phyloP scores from a whole-genome alignment of 169 alveolate species.

The Babesia bovis region DNA sequence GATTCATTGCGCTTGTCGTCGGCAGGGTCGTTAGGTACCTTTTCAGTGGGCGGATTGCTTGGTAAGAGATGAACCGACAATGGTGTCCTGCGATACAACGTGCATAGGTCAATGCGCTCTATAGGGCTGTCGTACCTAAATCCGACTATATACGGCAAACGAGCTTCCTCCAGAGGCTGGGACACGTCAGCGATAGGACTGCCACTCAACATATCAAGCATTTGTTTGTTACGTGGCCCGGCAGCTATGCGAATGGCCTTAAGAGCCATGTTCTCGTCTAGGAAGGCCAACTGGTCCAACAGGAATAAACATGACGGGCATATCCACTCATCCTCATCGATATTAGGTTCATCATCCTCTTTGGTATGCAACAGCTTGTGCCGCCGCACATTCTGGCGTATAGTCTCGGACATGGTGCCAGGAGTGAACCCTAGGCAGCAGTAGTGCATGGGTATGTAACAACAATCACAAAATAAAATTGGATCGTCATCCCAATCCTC shows the following conservation, averaged over 20 bases:
- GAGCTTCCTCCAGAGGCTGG: slow-evolving; percentile 15
- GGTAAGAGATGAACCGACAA: not conserved
- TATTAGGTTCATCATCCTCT: slow-evolving; percentile 50
- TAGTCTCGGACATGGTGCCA: slow-evolving; percentile 58
- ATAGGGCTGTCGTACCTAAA: slow-evolving; percentile 57
- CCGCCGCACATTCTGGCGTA: slow-evolving; percentile 45
- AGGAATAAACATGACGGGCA: slow-evolving; percentile 75
- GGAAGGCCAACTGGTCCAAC: slow-evolving; percentile 69
- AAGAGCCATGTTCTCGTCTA: slow-evolving; percentile 69
- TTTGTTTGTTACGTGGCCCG: slow-evolving; percentile 73
- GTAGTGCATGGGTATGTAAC: slow-evolving; percentile 80
- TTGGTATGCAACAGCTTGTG: slow-evolving; percentile 35
- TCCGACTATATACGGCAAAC: slow-evolving; percentile 56
- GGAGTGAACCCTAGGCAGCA: slow-evolving; percentile 67
- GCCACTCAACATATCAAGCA: slow-evolving; percentile 50
- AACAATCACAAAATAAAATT: slow-evolving; percentile 78
- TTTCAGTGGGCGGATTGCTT: not conserved
- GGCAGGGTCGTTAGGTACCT: not conserved
- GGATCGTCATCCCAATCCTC: slow-evolving; percentile 85
- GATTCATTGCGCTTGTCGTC: not conserved
- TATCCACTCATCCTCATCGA: slow-evolving; percentile 79
- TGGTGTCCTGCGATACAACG: slow-evolving; percentile 23
- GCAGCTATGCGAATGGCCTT: slow-evolving; percentile 67
- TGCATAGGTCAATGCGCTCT: slow-evolving; percentile 60
- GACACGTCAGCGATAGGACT: slow-evolving; percentile 16